Evolutionary conservation across 2,329 filamentous ascomycete species (phyloP).

Genomic region (Aspergillus sp.): DNA sequence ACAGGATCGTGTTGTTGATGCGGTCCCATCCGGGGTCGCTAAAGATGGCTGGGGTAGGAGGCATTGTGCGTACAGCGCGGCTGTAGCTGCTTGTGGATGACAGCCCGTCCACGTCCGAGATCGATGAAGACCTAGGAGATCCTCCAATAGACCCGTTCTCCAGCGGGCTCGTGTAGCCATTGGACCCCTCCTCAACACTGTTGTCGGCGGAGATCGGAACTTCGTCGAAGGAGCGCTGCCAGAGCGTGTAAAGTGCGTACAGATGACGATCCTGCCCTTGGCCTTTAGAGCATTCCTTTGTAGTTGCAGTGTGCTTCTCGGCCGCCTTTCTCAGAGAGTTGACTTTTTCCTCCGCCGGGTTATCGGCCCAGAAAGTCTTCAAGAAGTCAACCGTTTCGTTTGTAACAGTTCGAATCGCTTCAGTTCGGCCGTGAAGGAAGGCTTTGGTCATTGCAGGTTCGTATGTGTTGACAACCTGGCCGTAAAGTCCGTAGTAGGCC

Average conservation of each 20-base stretch:
- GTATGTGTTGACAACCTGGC: slow-evolving; percentile 91
- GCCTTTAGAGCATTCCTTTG: slow-evolving; percentile 84
- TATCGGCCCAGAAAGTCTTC: slow-evolving; percentile 92
- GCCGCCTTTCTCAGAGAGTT: slow-evolving; percentile 83
- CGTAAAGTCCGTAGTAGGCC: slow-evolving; percentile 95
- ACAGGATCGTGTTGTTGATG: slow-evolving; percentile 90
- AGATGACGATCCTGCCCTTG: slow-evolving; percentile 91
- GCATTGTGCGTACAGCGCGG: slow-evolving; percentile 50
- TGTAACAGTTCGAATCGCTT: slow-evolving; percentile 87
- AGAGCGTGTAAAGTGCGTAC: slow-evolving; percentile 91
- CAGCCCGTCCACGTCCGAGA: slow-evolving; percentile 44
- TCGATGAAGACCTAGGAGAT: slow-evolving; percentile 39
- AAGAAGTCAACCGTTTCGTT: slow-evolving; percentile 86
- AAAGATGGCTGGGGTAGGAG: slow-evolving; percentile 74
- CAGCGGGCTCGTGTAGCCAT: slow-evolving; percentile 67
- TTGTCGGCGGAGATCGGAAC: slow-evolving; percentile 59
- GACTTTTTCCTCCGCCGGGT: slow-evolving; percentile 79
- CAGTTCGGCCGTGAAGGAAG: slow-evolving; percentile 90
- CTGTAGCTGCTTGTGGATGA: slow-evolving; percentile 61
- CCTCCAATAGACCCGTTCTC: slow-evolving; percentile 35
- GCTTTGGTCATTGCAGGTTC: slow-evolving; percentile 98
- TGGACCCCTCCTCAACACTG: slow-evolving; percentile 57
- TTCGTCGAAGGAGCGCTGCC: slow-evolving; percentile 86
- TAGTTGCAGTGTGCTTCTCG: slow-evolving; percentile 77
- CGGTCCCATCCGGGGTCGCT: slow-evolving; percentile 91